Evolutionary conservation across 768 basidiomycete genomes (phyloP).

Genomic region (Leccinum subtestaceum): DNA sequence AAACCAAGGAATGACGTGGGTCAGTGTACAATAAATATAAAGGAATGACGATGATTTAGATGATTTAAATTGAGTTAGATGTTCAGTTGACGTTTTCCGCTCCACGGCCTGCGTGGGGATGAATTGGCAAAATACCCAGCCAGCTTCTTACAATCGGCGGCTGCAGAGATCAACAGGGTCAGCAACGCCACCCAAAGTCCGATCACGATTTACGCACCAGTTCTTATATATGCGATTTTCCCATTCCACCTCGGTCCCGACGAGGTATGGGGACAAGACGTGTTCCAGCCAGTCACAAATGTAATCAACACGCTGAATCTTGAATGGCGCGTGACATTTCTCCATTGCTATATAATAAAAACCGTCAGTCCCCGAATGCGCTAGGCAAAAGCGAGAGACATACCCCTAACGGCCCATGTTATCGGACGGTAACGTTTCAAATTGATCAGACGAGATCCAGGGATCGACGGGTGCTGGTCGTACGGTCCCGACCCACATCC

Average conservation of each 20-base stretch:
- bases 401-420: conserved; percentile 42
- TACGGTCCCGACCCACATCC: conserved; percentile 32
- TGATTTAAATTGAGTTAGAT: neutral
- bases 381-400: conserved; percentile 4
- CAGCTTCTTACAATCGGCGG: conserved; percentile 1
- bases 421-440: conserved; percentile 38
- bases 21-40: neutral
- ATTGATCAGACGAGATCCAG: conserved; percentile 35
- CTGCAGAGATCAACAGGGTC: conserved; percentile 8
- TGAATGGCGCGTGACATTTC: conserved; percentile 43
- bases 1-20: neutral
- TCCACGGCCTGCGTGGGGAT: conserved; percentile 3
- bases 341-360: conserved; percentile 41
- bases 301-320: conserved; percentile 32
- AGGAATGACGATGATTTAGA: neutral
- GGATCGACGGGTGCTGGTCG: conserved; percentile 25
- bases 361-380: neutral
- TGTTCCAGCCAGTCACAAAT: conserved; percentile 42
- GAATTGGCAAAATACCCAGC: neutral
- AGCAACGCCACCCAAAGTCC: neutral
- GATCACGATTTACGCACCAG: conserved; percentile 19
- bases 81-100: neutral
- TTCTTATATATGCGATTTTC: conserved; percentile 29
- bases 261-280: conserved; percentile 25
- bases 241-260: conserved; percentile 28